Percentiles rank a stretch among this genome's conserved stretches.
phyloP scores from a whole-genome alignment of 495 filamentous ascomycete genomes.

The Mycothermus thermophilus region DNA sequence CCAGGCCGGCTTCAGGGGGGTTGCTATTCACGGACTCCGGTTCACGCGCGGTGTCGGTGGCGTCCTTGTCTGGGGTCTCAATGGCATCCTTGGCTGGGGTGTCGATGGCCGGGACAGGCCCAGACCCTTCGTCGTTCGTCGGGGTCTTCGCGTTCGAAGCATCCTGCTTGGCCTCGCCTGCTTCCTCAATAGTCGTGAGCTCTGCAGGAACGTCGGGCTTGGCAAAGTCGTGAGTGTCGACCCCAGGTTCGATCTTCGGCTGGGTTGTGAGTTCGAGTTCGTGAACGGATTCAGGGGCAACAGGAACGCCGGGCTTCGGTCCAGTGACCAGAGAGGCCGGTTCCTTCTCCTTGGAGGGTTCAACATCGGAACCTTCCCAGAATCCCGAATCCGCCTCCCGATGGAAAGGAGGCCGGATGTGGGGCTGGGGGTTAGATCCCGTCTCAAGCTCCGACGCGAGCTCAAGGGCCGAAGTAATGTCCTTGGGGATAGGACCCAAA shows the following conservation, averaged over 20 bases:
- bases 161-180: constrained; percentile 2
- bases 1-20: neutral
- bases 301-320: constrained; percentile 6
- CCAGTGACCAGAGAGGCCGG: constrained; percentile 10
- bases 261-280: neutral
- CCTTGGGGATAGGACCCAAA: constrained; percentile 5
- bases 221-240: constrained; percentile 9
- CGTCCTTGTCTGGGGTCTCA: constrained; percentile 1
- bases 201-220: neutral
- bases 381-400: constrained; percentile 22
- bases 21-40: constrained; percentile 7
- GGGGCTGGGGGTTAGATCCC: constrained; percentile 2
- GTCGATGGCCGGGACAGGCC: neutral
- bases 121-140: neutral
- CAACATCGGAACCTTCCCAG: constrained; percentile 16
- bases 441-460: constrained; percentile 7
- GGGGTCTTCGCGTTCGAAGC: neutral
- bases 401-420: constrained; percentile 1
- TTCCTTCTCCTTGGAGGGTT: constrained; percentile 8
- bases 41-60: constrained; percentile 1
- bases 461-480: constrained; percentile 3
- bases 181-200: neutral
- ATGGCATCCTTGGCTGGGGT: neutral
- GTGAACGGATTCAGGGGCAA: constrained; percentile 1
- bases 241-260: neutral